Evolutionary conservation across 495 filamentous ascomycete species (phyloP), one percentile per base, ranked within the genome.

Genomic region (Chaetomium fimeti): DNA sequence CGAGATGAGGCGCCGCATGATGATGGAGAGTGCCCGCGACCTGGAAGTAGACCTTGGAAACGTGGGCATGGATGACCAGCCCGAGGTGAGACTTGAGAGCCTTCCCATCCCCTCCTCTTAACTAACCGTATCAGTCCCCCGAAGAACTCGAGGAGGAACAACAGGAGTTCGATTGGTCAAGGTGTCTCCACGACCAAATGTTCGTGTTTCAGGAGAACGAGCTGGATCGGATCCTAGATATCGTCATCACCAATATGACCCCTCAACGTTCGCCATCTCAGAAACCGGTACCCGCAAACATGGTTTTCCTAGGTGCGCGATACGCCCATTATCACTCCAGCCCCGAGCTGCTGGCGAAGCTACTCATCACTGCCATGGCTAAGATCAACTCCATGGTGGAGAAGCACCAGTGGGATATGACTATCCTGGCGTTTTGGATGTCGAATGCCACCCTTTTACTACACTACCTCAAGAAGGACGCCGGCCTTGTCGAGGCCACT

Each of bases 11-110:
- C 83, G 93, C 61, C 87, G 94, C 22, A 97, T 99, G 93, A 98
- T 98, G 94, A 97, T 98, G 88, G 95, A 99, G 75, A 99, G 94
- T 72, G 93, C 95, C 13, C 88, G 95, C 62, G 97, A 99, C 73
- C 81, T 99, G 36, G 94, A 99, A 75, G 94, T 99, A 32, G 94
- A 99, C 72, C 76, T 99, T 52, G 94, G 94, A 5, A 98, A 94
- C 73, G 83, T 99, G 61, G 95, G 95, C 42, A 85, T 99, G 66
- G 94, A 99, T 71, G 94, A 99, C 75, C 89, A 93, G 69, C 90
- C 93, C 36, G 94, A 98, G 82, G 92, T 91, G 47, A 49, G 22
- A 20, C 43, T 13, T 36, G 32, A 11, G 7, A 36, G 18, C 5
- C 6, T 0, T 16, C 18, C 16, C 16, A 20, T 13, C 7, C 5